Evolutionary conservation across 2,329 filamentous ascomycete species (phyloP).

Genomic region (Talaromyces sp.): DNA sequence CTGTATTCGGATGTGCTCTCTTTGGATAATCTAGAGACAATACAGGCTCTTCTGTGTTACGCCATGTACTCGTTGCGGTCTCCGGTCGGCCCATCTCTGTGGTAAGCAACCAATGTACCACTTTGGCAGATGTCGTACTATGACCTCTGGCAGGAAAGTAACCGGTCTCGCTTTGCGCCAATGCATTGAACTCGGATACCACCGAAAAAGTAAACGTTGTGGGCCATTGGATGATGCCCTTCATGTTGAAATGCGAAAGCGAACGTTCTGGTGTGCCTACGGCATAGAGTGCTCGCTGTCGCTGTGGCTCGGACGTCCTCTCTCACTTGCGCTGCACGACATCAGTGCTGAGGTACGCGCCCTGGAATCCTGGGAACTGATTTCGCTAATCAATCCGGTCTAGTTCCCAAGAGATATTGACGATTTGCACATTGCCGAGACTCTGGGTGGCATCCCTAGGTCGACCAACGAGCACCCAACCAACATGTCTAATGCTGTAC

Average conservation of each 20-base stretch:
- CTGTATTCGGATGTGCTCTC: constrained; percentile 14
- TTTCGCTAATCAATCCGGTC: no score
- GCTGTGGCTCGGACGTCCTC: constrained; percentile 21
- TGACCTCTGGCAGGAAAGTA: constrained; percentile 18
- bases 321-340: constrained; percentile 19
- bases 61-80: constrained; percentile 23
- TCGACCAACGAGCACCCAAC: constrained; percentile 8
- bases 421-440: constrained; percentile 20
- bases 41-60: constrained; percentile 28
- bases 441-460: constrained; percentile 15
- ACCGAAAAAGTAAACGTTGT: constrained; percentile 16
- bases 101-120: constrained; percentile 13
- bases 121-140: neutral
- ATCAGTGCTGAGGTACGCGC: constrained; percentile 23
- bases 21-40: constrained; percentile 24
- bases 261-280: constrained; percentile 24
- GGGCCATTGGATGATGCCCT: constrained; percentile 7
- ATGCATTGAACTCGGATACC: constrained; percentile 29
- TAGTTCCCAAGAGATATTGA: constrained; percentile 26
- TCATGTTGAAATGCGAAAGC: constrained; percentile 18
- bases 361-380: neutral
- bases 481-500: constrained; percentile 11
- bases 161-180: constrained; percentile 26
- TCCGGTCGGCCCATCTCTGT: constrained; percentile 19
- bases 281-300: constrained; percentile 19